Evolutionary conservation across 192 early-diverging fungal species (phyloP), one percentile per base, ranked within the genome.

Genomic region (Backusella morwellensis): DNA sequence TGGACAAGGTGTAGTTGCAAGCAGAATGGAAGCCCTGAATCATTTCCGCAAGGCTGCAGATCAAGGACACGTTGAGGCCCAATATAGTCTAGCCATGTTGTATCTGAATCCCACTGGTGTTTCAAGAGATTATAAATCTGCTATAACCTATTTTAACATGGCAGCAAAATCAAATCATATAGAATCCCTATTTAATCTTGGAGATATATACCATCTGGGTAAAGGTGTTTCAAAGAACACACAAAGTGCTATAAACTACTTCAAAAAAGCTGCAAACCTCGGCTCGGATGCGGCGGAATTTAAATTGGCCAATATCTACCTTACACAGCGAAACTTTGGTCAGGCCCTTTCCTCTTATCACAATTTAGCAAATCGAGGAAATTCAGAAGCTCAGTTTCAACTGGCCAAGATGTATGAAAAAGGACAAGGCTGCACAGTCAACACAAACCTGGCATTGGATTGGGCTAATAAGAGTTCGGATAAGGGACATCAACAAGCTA

Each of bases 251-350:
- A 85, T 94, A 74, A 78, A 84, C 70, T 93, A 91, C 92, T 95
- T 86, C 78, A 77, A 84, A 50, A 77, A 77, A 54, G 82, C 86
- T 11, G 92, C 91, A 9, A 78, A 80, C 35, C 84, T 83, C 47
- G 92, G 91, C 12, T 91, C 93, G 75, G 86, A 90, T 21, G 79
- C 91, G 5, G 93, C 96, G 0, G 92, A 94, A 7, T 91, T 92
- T 6, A 89, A 90, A 78, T 71, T 95, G 19, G 98, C 96, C 1
- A 72, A 86, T 23, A 96, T 99, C 95, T 91, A 94, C 77, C 88
- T 89, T 90, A 89, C 88, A 47, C 36, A 80, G 2, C 78, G 77
- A 41, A 83, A 93, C 78, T 84, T 89, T 9, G 66, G 40, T 2
- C 86, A 81, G 17, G 96, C 97, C 6, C 63, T 89, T 6, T 38